phyloP scores from a whole-genome alignment of 495 filamentous ascomycete species.

The Lichenothelia convexa region DNA sequence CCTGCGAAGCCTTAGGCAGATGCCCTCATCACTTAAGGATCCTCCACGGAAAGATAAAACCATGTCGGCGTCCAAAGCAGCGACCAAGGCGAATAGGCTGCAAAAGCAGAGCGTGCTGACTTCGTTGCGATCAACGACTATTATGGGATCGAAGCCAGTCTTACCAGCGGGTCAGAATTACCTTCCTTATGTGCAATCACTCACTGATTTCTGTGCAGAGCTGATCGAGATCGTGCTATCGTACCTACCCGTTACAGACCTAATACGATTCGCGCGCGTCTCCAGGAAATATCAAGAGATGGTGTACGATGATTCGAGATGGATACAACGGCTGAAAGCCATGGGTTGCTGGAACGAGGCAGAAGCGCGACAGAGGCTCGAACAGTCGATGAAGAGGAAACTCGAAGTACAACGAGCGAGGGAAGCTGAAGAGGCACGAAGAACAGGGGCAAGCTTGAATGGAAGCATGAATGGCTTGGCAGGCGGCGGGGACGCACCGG shows the following conservation, averaged over 20 bases:
- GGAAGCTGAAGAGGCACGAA: constrained; percentile 29
- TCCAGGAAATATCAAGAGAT: constrained; percentile 88
- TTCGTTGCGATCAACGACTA: constrained; percentile 56
- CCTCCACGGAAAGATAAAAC: no score
- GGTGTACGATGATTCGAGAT: constrained; percentile 96
- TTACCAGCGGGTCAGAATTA: constrained; percentile 54
- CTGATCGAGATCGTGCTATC: constrained; percentile 79
- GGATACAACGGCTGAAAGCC: constrained; percentile 62
- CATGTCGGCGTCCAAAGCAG: constrained; percentile 52
- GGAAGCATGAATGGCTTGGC: constrained; percentile 17
- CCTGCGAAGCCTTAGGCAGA: no score
- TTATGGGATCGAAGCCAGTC: constrained; percentile 52
- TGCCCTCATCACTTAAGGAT: no score
- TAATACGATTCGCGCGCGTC: constrained; percentile 69
- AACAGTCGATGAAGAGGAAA: constrained; percentile 51
- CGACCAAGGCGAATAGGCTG: constrained; percentile 27
- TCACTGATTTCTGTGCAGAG: constrained; percentile 32
- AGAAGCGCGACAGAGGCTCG: constrained; percentile 63
- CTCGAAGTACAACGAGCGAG: constrained; percentile 38
- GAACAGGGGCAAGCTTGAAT: constrained; percentile 21
- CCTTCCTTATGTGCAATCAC: background rate
- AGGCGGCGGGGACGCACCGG: constrained; percentile 16
- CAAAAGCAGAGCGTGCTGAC: constrained; percentile 45
- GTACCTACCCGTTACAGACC: constrained; percentile 66
- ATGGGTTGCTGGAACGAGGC: constrained; percentile 89